phyloP scores from a whole-genome alignment of 768 basidiomycete genomes.

The Tubosaeta brunneosetosa region DNA sequence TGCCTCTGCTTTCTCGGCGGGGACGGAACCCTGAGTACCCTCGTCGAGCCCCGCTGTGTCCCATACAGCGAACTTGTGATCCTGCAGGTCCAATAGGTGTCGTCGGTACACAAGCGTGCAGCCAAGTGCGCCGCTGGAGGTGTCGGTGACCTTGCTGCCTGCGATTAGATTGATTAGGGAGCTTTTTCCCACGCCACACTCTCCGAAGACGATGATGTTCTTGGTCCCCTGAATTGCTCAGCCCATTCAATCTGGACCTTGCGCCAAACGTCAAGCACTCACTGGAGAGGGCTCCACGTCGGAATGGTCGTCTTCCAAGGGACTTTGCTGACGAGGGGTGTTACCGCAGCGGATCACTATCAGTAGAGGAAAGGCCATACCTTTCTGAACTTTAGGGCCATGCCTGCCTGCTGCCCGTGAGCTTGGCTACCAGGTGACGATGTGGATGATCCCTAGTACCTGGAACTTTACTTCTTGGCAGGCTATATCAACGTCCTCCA shows the following conservation, averaged over 20 bases:
- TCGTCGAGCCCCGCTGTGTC: slow-evolving; percentile 35
- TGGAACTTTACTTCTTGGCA: slow-evolving; percentile 1
- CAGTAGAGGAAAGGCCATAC: slow-evolving; percentile 3
- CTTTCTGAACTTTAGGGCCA: slow-evolving; percentile 7
- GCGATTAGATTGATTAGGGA: slow-evolving; percentile 42
- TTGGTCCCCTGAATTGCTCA: slow-evolving; percentile 12
- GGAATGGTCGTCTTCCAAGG: neutral
- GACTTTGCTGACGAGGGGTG: slow-evolving; percentile 6
- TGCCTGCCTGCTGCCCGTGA: neutral
- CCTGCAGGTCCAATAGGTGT: slow-evolving; percentile 21
- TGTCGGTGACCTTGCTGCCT: slow-evolving; percentile 19
- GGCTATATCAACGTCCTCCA: slow-evolving; percentile 14
- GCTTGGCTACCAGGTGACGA: neutral
- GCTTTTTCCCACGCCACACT: slow-evolving; percentile 41
- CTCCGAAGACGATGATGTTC: slow-evolving; percentile 42
- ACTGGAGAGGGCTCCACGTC: slow-evolving; percentile 6
- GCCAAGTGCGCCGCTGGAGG: slow-evolving; percentile 31
- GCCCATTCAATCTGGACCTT: neutral
- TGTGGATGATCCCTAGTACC: slow-evolving; percentile 1
- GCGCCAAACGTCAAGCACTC: neutral
- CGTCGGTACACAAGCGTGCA: slow-evolving; percentile 32
- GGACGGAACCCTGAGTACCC: slow-evolving; percentile 22
- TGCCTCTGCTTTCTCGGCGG: slow-evolving; percentile 28
- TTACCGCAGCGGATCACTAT: slow-evolving; percentile 6
- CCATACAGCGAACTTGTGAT: slow-evolving; percentile 24